phyloP scores from a whole-genome alignment of 2,329 filamentous ascomycete genomes.

The Scedosporium boydii region DNA sequence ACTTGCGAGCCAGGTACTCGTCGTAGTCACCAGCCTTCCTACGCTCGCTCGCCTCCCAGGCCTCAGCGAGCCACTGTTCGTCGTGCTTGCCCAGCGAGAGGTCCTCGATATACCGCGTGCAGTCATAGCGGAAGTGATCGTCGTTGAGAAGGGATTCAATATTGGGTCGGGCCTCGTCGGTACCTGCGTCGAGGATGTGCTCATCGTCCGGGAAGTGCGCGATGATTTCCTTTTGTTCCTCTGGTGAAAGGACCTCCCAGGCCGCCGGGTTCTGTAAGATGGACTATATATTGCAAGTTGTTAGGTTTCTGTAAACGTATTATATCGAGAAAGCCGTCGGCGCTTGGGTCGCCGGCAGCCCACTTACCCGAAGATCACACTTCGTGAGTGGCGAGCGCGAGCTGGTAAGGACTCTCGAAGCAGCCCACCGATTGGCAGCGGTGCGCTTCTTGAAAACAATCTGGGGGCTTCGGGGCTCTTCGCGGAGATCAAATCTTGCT shows the following conservation, averaged over 20 bases:
- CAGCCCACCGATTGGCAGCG: background rate
- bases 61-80: constrained; percentile 40
- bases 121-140: constrained; percentile 37
- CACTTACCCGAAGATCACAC: background rate
- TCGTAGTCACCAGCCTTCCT: constrained; percentile 41
- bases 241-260: constrained; percentile 25
- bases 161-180: constrained; percentile 28
- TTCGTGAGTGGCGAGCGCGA: background rate
- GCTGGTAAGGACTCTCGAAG: background rate
- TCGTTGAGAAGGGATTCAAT: constrained; percentile 33
- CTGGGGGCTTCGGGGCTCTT: too few relatives aligned
- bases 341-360: background rate
- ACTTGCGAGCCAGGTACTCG: constrained; percentile 31
- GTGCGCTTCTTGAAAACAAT: background rate
- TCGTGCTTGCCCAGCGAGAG: constrained; percentile 40
- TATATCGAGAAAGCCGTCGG: too few relatives aligned
- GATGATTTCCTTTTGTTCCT: constrained; percentile 25
- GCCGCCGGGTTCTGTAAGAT: constrained; percentile 27
- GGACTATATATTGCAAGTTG: constrained; percentile 14
- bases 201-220: constrained; percentile 25
- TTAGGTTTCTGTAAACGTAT: too few relatives aligned
- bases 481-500: too few relatives aligned
- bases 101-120: constrained; percentile 34
- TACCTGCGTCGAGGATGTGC: constrained; percentile 27
- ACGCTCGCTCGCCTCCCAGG: constrained; percentile 40